phyloP scores from a whole-genome alignment of 306 rosid genomes.

The Corylus avellana region DNA sequence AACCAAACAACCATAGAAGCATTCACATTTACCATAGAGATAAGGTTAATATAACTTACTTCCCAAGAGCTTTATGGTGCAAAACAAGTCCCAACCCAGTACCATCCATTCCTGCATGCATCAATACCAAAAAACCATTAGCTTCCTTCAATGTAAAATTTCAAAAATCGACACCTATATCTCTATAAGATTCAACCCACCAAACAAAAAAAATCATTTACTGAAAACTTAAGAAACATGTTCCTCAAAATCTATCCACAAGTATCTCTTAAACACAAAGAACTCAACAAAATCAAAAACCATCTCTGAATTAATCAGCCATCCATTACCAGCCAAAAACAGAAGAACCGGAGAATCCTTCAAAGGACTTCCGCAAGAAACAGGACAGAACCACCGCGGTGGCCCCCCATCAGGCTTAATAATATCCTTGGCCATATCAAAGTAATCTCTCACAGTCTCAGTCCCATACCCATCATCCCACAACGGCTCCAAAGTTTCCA shows the following conservation, averaged over 20 bases:
- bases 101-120: slow-evolving; percentile 76
- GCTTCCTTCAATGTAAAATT: slow-evolving; percentile 10
- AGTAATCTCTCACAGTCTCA: slow-evolving; percentile 71
- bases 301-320: not conserved
- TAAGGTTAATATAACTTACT: slow-evolving; percentile 47
- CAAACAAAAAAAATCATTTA: slow-evolving; percentile 2
- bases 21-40: slow-evolving; percentile 4
- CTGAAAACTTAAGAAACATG: not conserved
- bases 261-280: not conserved
- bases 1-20: not conserved
- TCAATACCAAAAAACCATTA: slow-evolving; percentile 25
- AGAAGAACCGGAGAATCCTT: slow-evolving; percentile 67
- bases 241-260: not conserved
- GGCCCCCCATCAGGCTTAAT: slow-evolving; percentile 69
- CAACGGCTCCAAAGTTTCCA: slow-evolving; percentile 49
- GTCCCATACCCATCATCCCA: slow-evolving; percentile 91
- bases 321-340: slow-evolving; percentile 74
- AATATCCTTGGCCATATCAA: slow-evolving; percentile 53
- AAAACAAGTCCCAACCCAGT: slow-evolving; percentile 85
- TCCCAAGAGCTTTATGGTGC: slow-evolving; percentile 95
- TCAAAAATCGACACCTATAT: not conserved
- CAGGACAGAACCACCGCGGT: slow-evolving; percentile 90
- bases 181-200: not conserved
- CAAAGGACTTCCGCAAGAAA: slow-evolving; percentile 49
- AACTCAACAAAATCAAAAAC: not conserved